Conservation (phyloP, 768 basidiomycete genomes). For the Clitopilus passeckerianus region DNA sequence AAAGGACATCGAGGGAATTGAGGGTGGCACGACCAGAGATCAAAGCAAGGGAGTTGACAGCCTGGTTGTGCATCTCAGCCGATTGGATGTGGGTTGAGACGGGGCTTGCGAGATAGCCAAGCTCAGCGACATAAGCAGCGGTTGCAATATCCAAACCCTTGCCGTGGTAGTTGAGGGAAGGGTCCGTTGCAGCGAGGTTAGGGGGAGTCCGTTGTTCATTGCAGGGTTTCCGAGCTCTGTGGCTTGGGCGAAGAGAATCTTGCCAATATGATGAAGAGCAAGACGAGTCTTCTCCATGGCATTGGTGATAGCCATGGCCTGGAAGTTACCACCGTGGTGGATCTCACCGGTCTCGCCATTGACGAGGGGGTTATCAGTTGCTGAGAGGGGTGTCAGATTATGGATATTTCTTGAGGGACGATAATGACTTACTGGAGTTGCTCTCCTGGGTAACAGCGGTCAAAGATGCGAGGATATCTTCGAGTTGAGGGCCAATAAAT, state of each 20-base stretch:
- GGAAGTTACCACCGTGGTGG: conserved; percentile 87
- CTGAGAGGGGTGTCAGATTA: conserved; percentile 26
- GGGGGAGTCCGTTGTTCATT: conserved; percentile 81
- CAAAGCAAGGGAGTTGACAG: conserved; percentile 69
- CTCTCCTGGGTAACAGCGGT: conserved; percentile 62
- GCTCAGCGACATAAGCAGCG: conserved; percentile 76
- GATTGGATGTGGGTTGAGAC: conserved; percentile 79
- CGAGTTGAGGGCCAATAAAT: conserved; percentile 76
- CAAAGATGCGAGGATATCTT: conserved; percentile 64
- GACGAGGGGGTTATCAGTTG: conserved; percentile 80
- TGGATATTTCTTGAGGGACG: background rate
- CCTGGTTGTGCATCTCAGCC: conserved; percentile 84
- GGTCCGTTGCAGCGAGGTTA: conserved; percentile 67
- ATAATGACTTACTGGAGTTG: conserved; percentile 60
- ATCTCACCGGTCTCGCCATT: conserved; percentile 60
- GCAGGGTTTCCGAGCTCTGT: conserved; percentile 76
- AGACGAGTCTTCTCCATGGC: conserved; percentile 88
- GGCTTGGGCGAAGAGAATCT: conserved; percentile 64
- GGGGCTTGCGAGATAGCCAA: conserved; percentile 73
- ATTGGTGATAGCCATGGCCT: conserved; percentile 71
- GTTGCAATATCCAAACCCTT: conserved; percentile 80
- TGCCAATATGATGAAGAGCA: conserved; percentile 63
- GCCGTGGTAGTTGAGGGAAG: conserved; percentile 70
- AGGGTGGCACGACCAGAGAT: conserved; percentile 74
- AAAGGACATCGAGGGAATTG: conserved; percentile 63